These are phyloP conservation scores for Ricinus communis DNA, from an alignment of 345 rosid genomes.

Conservation along the genomic window DNA sequence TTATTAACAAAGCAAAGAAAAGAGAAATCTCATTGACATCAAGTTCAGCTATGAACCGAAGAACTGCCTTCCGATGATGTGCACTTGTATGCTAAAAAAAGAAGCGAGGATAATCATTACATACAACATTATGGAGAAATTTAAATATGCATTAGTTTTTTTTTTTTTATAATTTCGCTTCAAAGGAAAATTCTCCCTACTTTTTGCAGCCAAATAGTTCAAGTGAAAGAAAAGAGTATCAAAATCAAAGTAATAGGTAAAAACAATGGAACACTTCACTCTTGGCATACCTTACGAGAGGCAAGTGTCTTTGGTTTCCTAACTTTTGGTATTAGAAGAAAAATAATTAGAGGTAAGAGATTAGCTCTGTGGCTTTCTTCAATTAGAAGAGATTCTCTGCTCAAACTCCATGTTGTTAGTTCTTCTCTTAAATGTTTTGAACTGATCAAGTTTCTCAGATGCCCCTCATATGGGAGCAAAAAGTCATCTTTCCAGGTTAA, in stretches of 20 bases:
- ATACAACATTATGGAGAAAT: not conserved
- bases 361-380: conserved; percentile 62
- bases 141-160: not conserved
- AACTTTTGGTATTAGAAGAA: conserved; percentile 78
- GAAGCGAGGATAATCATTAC: conserved; percentile 5
- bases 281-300: conserved; percentile 68
- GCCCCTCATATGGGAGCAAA: conserved; percentile 67
- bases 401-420: conserved; percentile 82
- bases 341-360: conserved; percentile 62
- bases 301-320: conserved; percentile 76
- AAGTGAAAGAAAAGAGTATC: not conserved
- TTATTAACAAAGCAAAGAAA: conserved; percentile 75
- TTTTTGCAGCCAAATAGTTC: not conserved
- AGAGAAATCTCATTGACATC: conserved; percentile 70
- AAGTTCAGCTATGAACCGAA: conserved; percentile 70
- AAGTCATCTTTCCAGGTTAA: conserved; percentile 70
- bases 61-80: conserved; percentile 75
- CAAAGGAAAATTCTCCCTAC: not conserved
- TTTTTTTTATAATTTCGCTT: not conserved
- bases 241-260: not conserved
- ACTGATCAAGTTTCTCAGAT: conserved; percentile 74
- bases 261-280: not conserved
- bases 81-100: conserved; percentile 69
- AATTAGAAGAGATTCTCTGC: conserved; percentile 51
- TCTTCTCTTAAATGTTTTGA: conserved; percentile 74